Conservation (phyloP, 1,139 yeast genomes). For the Geotrichum reessii region DNA sequence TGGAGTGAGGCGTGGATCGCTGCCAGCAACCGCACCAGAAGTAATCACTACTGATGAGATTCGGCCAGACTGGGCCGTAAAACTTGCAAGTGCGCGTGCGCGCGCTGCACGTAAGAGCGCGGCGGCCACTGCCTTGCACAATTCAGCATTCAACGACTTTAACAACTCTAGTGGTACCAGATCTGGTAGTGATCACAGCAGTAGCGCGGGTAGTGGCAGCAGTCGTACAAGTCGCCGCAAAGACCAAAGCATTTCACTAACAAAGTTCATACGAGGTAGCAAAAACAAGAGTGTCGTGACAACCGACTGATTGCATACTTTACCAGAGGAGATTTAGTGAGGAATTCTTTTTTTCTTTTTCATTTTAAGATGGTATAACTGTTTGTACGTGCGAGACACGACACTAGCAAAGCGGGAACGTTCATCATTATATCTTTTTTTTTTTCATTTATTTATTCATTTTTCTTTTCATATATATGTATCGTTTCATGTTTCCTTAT, state of each 20-base stretch:
- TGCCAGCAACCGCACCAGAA: conserved; percentile 37
- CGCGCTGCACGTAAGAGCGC: conserved; percentile 83
- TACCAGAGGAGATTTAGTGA: background rate
- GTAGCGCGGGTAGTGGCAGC: background rate
- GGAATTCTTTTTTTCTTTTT: background rate
- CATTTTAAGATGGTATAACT: background rate
- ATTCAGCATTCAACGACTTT: conserved; percentile 49
- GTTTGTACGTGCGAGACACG: background rate
- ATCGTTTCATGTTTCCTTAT: no score
- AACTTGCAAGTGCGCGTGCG: conserved; percentile 63
- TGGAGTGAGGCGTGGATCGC: conserved; percentile 25
- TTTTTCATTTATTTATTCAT: background rate
- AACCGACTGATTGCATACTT: background rate
- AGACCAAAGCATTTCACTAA: background rate
- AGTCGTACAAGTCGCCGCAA: background rate
- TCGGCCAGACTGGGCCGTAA: conserved; percentile 88
- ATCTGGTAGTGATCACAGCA: background rate
- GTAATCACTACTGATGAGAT: conserved; percentile 76
- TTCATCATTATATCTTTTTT: background rate
- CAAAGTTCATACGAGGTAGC: background rate
- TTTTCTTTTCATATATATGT: no score
- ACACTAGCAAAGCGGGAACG: background rate
- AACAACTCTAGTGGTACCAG: background rate
- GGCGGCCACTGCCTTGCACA: conserved; percentile 90
- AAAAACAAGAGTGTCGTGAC: background rate